A percentile compares a stretch with the other conserved stretches of the same genome.
phyloP scores from a whole-genome alignment of 2,329 filamentous ascomycete species.

The Magnaporthiopsis rhizophila region DNA sequence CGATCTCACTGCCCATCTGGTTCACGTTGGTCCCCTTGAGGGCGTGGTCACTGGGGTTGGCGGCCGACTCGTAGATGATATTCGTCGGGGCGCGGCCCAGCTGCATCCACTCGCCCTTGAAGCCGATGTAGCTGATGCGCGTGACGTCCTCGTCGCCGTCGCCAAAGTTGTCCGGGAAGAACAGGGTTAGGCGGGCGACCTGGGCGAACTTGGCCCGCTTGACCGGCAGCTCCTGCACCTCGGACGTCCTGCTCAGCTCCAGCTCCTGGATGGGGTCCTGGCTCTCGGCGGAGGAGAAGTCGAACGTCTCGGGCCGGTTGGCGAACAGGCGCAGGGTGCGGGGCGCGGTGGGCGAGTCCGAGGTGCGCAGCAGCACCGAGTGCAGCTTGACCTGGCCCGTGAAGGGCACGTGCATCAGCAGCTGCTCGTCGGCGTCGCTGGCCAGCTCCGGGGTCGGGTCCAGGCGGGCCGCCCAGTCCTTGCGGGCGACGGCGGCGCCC shows the following conservation, averaged over 20 bases:
- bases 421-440: conserved; percentile 85
- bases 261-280: conserved; percentile 65
- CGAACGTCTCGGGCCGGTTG: conserved; percentile 76
- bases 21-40: conserved; percentile 49
- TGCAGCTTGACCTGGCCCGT: conserved; percentile 91
- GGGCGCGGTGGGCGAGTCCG: conserved; percentile 61
- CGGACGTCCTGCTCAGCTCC: conserved; percentile 66
- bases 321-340: conserved; percentile 78
- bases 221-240: conserved; percentile 81
- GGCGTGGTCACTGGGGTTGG: conserved; percentile 83
- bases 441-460: conserved; percentile 63
- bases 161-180: conserved; percentile 50
- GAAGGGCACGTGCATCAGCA: conserved; percentile 94
- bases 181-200: conserved; percentile 74
- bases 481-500: conserved; percentile 71
- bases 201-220: conserved; percentile 83
- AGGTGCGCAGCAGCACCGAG: conserved; percentile 77
- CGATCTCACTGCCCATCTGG: conserved; percentile 47
- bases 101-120: conserved; percentile 90
- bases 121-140: conserved; percentile 74
- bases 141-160: conserved; percentile 51
- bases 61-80: conserved; percentile 88
- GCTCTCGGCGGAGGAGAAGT: conserved; percentile 71
- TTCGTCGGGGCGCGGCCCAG: conserved; percentile 74
- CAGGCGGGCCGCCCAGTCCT: conserved; percentile 83